phyloP scores from a whole-genome alignment of 1,284 basidiomycete genomes.

The Mrakiaceae sp. region DNA sequence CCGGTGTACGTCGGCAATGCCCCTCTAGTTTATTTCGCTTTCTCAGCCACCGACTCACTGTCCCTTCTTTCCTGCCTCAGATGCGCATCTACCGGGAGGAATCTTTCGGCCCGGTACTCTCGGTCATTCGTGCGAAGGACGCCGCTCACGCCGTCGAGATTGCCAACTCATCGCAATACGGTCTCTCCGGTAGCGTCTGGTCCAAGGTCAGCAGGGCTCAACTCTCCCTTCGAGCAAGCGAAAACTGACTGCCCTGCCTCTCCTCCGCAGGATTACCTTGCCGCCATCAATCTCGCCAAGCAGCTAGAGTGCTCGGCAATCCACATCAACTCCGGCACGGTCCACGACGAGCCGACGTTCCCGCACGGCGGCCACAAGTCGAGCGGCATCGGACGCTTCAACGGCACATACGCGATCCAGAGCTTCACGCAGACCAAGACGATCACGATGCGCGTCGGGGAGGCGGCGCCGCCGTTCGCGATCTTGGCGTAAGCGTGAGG shows the following conservation, averaged over 20 bases:
- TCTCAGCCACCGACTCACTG: neutral
- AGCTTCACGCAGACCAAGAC: conserved; percentile 17
- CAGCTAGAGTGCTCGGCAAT: conserved; percentile 21
- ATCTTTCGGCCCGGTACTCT: conserved; percentile 27
- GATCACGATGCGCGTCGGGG: conserved; percentile 3
- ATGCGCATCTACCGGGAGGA: conserved; percentile 19
- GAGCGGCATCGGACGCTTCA: conserved; percentile 13
- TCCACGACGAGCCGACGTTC: conserved; percentile 26
- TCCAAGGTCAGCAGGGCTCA: conserved; percentile 1
- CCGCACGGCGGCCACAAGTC: conserved; percentile 28
- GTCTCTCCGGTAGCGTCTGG: conserved; percentile 24
- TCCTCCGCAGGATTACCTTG: conserved; percentile 11
- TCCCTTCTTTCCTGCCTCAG: neutral
- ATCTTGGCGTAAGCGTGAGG: neutral
- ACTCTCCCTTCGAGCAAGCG: neutral
- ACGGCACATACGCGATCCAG: conserved; percentile 9
- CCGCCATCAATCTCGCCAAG: conserved; percentile 22
- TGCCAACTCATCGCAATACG: conserved; percentile 22
- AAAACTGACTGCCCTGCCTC: neutral
- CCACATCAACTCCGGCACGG: conserved; percentile 30
- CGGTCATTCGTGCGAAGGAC: conserved; percentile 20
- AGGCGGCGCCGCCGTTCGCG: neutral
- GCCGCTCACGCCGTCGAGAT: conserved; percentile 21
- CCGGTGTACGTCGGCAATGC: neutral
- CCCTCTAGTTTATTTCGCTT: neutral